Evolutionary conservation across 345 rosid genomes (phyloP).

Genomic region (Heritiera littoralis): DNA sequence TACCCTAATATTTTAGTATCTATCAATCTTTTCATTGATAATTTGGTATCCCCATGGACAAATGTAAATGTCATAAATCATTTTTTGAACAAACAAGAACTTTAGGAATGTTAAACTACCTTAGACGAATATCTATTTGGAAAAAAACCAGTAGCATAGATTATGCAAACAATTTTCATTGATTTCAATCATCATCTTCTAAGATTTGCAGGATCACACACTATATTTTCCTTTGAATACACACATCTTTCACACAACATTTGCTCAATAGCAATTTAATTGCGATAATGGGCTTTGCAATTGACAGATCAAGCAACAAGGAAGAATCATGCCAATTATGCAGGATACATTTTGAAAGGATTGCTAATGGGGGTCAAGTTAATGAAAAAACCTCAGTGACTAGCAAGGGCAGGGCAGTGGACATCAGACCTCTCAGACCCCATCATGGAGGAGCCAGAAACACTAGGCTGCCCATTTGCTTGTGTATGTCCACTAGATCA

Average conservation of each 20-base stretch:
- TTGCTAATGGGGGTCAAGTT: background rate
- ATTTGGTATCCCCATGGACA: background rate
- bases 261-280: background rate
- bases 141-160: slow-evolving; percentile 10
- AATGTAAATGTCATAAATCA: background rate
- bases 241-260: background rate
- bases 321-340: slow-evolving; percentile 1
- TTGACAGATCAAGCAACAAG: background rate
- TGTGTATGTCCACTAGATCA: background rate
- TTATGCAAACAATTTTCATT: background rate
- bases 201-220: background rate
- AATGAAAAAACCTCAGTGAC: background rate
- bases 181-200: background rate
- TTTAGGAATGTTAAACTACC: slow-evolving; percentile 1
- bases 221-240: background rate
- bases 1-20: background rate
- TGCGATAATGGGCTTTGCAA: background rate
- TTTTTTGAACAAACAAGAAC: background rate
- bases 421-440: background rate
- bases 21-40: background rate
- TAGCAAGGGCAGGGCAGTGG: background rate
- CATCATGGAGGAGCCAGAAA: background rate
- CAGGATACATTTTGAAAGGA: background rate
- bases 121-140: background rate
- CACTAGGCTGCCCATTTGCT: background rate